phyloP scores from a whole-genome alignment of 768 basidiomycete species.

The Ephemerocybe angulata region DNA sequence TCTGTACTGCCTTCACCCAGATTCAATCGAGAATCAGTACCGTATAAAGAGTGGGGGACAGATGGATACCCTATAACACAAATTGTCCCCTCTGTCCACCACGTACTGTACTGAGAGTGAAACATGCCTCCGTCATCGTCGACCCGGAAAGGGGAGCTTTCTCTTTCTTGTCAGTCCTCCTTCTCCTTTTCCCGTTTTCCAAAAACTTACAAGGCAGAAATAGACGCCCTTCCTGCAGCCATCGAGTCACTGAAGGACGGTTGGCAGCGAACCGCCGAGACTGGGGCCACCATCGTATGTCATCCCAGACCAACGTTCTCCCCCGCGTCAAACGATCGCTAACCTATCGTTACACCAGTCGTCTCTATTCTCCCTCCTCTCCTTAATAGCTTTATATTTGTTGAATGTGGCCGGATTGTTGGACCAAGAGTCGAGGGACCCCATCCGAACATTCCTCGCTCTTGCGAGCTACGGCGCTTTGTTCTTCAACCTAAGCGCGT shows the following conservation, averaged over 20 bases:
- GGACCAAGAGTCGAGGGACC: neutral
- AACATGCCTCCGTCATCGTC: too few relatives aligned
- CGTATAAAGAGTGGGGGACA: too few relatives aligned
- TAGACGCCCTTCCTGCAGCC: conserved; percentile 21
- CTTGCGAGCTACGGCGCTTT: conserved; percentile 18
- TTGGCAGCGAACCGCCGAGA: conserved; percentile 19
- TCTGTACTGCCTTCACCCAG: too few relatives aligned
- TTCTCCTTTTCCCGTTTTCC: too few relatives aligned
- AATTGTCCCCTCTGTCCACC: too few relatives aligned
- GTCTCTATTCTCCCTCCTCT: conserved; percentile 16
- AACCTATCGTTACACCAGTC: conserved; percentile 14
- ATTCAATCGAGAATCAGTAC: too few relatives aligned
- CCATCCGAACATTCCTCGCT: conserved; percentile 6
- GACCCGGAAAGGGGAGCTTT: too few relatives aligned
- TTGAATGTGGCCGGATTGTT: conserved; percentile 7
- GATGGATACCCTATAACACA: too few relatives aligned
- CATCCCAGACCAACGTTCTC: neutral
- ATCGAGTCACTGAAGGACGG: conserved; percentile 23
- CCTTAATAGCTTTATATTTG: conserved; percentile 17
- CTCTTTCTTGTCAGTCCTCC: too few relatives aligned
- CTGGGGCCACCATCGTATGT: conserved; percentile 18
- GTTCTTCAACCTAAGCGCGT: conserved; percentile 21
- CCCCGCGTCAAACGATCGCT: neutral
- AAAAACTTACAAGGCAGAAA: too few relatives aligned
- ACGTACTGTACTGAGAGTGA: too few relatives aligned